Base-by-base conservation (phyloP, 768 basidiomycete species). In the Lanmaoa pseudosensibilis region DNA sequence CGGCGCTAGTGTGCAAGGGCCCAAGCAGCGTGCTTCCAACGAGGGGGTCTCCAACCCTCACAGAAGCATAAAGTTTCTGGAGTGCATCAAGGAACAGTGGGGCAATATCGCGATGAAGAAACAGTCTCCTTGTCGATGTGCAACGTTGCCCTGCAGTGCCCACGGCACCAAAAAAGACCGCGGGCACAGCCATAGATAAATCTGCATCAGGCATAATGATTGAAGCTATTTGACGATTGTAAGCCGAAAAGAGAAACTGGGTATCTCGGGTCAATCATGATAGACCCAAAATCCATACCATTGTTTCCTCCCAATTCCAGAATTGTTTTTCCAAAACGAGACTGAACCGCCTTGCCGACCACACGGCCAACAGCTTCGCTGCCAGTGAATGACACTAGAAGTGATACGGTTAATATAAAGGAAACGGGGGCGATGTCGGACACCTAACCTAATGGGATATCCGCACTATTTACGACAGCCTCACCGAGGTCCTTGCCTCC, bases 261-360 rank as follows among this genome's bases (percentile, higher is more conserved):
- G 56, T 55, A 61, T 64, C 60, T 54, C 48, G 54, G 57, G 55
- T 62, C 54, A 59, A 48, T 39, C 57, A 51, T 58, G 64, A 61
- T 52, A 57, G 55, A 54, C 34, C 40, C 47, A 40, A 41, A 63
- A 57, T 55, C 25, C 78, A 52, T 72, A 92, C 92, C 93, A 68
- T 98, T 98, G 75, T 98, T 98, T 36, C 96, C 96, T 25, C 95
- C 95, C 2, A 98, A 78, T 69, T 98, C 96, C 25, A 98, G 81
- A 21, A 98, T 84, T 32, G 85, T 80, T 75, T 96, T 92, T 19
- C 94, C 95, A 71, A 95, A 96, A 59, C 93, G 80, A 53, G 85
- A 84, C 70, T 90, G 90, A 3, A 97, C 94, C 58, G 78, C 79
- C 75, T 85, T 86, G n/a, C 90, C 90, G n/a, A 98, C 94, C 55